phyloP scores from a whole-genome alignment of 2,329 filamentous ascomycete genomes.

The Metarhizium humberi region DNA sequence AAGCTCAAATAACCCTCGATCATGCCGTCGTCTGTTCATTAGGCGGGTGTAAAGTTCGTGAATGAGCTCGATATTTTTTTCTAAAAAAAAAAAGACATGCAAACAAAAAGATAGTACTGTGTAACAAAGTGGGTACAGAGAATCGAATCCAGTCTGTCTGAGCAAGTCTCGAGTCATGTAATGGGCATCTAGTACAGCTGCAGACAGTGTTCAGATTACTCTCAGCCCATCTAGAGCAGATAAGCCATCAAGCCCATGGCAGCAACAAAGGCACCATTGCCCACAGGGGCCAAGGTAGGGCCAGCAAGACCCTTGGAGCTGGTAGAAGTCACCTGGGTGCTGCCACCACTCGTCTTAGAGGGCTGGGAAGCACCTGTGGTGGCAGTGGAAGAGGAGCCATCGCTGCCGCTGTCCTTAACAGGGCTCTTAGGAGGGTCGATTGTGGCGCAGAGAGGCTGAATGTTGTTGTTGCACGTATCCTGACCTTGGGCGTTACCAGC shows the following conservation, averaged over 20 bases:
- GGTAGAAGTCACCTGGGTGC: conserved; percentile 19
- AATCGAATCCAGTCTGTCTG: conserved; percentile 15
- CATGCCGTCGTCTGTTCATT: conserved; percentile 14
- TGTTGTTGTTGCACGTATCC: conserved; percentile 37
- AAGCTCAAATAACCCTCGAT: conserved; percentile 9
- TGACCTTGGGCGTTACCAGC: conserved; percentile 33
- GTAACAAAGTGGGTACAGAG: conserved; percentile 21
- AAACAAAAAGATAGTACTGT: conserved; percentile 19
- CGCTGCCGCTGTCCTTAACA: conserved; percentile 10
- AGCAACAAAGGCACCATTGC: conserved; percentile 36
- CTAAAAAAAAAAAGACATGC: neutral
- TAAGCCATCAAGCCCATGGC: conserved; percentile 45
- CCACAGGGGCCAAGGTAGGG: conserved; percentile 31
- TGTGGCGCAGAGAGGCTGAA: conserved; percentile 36
- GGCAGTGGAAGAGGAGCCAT: conserved; percentile 11
- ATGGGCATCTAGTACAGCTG: neutral
- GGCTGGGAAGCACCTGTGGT: conserved; percentile 15
- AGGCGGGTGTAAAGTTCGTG: conserved; percentile 1
- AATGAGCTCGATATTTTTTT: conserved; percentile 1
- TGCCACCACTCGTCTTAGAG: conserved; percentile 13
- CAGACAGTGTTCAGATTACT: neutral
- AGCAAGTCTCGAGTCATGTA: conserved; percentile 4
- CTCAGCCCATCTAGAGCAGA: conserved; percentile 29
- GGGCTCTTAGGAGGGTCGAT: conserved; percentile 24
- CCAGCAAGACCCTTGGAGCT: conserved; percentile 24